Evolutionary conservation across 768 basidiomycete species (phyloP).

Genomic region (Leccinum olivaceopallidum): DNA sequence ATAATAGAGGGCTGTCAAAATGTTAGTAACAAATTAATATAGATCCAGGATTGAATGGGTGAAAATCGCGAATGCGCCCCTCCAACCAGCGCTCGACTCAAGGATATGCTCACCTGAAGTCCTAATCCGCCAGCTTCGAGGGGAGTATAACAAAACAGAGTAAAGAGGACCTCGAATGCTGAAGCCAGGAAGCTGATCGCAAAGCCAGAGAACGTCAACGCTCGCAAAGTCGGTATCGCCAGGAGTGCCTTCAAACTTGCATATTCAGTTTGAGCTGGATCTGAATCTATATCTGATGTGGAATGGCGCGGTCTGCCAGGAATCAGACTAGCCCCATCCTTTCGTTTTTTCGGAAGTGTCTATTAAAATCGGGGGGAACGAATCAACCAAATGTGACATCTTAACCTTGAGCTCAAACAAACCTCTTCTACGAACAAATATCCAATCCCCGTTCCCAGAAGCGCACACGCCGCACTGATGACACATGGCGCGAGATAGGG

Average conservation of each 20-base stretch:
- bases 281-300: neutral
- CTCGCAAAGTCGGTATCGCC: neutral
- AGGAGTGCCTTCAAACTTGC: neutral
- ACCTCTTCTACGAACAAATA: slow-evolving; percentile 14
- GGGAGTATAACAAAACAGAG: neutral
- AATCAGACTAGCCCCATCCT: neutral
- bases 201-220: neutral
- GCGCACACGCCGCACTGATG: slow-evolving; percentile 1
- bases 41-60: neutral
- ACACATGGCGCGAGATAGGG: slow-evolving; percentile 12
- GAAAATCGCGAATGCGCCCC: neutral
- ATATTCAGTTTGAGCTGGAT: neutral
- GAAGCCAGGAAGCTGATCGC: neutral
- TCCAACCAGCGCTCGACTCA: neutral
- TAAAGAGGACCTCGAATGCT: neutral
- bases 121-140: slow-evolving; percentile 29
- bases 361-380: neutral
- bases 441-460: slow-evolving; percentile 2
- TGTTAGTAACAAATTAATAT: neutral
- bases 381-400: neutral
- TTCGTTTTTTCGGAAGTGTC: slow-evolving; percentile 3
- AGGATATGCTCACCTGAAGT: slow-evolving; percentile 42
- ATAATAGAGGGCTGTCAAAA: slow-evolving; percentile 48
- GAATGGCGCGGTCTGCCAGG: neutral
- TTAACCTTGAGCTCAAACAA: neutral